These are phyloP conservation scores for Sarcomyxa edulis DNA, from an alignment of 768 basidiomycete species.

Conservation along the genomic window DNA sequence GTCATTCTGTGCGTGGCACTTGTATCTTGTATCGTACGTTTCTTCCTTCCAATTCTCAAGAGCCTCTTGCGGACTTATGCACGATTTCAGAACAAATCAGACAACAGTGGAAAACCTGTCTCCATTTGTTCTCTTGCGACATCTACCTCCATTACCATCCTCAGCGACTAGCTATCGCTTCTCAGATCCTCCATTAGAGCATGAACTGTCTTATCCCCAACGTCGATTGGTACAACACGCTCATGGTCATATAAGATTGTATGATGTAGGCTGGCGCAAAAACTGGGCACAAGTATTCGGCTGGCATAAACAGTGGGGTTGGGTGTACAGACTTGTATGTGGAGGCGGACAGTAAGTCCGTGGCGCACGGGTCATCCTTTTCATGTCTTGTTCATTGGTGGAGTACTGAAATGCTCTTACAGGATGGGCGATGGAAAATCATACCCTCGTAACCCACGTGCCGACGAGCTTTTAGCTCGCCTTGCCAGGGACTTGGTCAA, in stretches of 20 bases:
- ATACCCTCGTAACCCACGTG: conserved; percentile 64
- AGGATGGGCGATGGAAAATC: conserved; percentile 63
- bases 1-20: conserved; percentile 70
- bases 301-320: conserved; percentile 45
- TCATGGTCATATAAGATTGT: conserved; percentile 54
- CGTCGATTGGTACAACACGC: conserved; percentile 61
- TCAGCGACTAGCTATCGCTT: conserved; percentile 35
- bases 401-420: conserved; percentile 6
- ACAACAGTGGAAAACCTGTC: conserved; percentile 79
- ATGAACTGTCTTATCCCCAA: conserved; percentile 63
- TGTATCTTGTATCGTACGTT: conserved; percentile 70
- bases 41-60: not conserved
- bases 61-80: conserved; percentile 1
- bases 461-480: conserved; percentile 61
- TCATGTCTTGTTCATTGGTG: not conserved
- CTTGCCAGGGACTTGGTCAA: conserved; percentile 60
- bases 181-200: conserved; percentile 68
- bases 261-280: conserved; percentile 67
- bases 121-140: conserved; percentile 66
- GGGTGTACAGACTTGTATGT: conserved; percentile 45
- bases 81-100: conserved; percentile 69
- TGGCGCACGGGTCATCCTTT: too few relatives aligned
- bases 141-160: conserved; percentile 58
- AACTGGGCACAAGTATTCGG: conserved; percentile 73
- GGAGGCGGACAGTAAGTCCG: conserved; percentile 64